phyloP scores from a whole-genome alignment of 108 stramenopile genomes.

The Fragilaria radians region DNA sequence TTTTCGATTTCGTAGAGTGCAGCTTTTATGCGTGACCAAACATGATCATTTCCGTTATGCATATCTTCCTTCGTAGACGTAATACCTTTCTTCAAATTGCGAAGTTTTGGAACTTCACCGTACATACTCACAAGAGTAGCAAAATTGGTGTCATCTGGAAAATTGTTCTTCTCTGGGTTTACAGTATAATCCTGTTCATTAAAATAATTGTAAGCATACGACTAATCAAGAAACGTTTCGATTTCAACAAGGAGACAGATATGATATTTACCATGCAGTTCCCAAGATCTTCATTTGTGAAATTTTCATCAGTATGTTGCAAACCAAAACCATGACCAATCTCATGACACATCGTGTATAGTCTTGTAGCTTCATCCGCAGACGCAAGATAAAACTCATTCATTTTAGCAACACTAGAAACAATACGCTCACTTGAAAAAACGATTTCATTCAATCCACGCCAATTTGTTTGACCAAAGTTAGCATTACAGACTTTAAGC shows the following conservation, averaged over 20 bases:
- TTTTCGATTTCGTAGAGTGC: too few relatives aligned
- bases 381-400: slow-evolving; percentile 24
- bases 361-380: slow-evolving; percentile 9
- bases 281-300: slow-evolving; percentile 22
- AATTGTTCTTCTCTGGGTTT: slow-evolving; percentile 46
- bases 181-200: slow-evolving; percentile 59
- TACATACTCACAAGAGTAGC: slow-evolving; percentile 51
- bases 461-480: slow-evolving; percentile 52
- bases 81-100: too few relatives aligned
- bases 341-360: slow-evolving; percentile 36
- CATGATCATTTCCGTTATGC: too few relatives aligned
- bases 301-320: slow-evolving; percentile 41
- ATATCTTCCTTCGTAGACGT: too few relatives aligned
- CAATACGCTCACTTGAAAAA: slow-evolving; percentile 14
- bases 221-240: background rate
- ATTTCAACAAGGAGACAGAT: too few relatives aligned
- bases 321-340: slow-evolving; percentile 39
- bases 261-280: slow-evolving; percentile 26
- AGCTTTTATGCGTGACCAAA: too few relatives aligned
- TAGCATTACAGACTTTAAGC: slow-evolving; percentile 54
- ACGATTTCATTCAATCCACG: slow-evolving; percentile 35
- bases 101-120: too few relatives aligned
- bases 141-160: slow-evolving; percentile 61
- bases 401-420: slow-evolving; percentile 21
- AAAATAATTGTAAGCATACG: background rate